Evolutionary conservation across 352 stramenopile genomes (phyloP).

Genomic region (Phytophthora colocasiae): DNA sequence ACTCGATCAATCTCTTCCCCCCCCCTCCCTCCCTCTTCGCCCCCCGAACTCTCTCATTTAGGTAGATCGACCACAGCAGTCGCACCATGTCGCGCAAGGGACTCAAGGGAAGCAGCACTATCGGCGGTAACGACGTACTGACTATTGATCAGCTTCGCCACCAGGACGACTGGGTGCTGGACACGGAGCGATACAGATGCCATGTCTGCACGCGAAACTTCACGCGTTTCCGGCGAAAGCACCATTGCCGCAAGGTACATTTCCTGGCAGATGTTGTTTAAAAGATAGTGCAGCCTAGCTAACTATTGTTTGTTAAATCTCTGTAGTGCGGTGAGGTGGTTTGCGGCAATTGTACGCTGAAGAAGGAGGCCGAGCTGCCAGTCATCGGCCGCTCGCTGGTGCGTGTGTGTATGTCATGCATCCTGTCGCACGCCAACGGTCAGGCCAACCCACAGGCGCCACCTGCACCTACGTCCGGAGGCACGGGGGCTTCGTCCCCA

Average conservation of each 20-base stretch:
- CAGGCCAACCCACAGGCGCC: conserved; percentile 78
- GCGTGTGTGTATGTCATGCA: conserved; percentile 91
- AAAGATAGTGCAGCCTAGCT: neutral
- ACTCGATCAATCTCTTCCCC: neutral
- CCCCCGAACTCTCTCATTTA: conserved; percentile 13
- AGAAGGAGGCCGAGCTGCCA: conserved; percentile 87
- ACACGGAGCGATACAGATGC: conserved; percentile 89
- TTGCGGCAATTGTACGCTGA: conserved; percentile 88
- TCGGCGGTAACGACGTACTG: conserved; percentile 86
- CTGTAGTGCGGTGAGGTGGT: conserved; percentile 87
- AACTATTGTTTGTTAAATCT: conserved; percentile 8
- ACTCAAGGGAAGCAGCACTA: conserved; percentile 72
- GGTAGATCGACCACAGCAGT: conserved; percentile 17
- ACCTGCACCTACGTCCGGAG: conserved; percentile 46
- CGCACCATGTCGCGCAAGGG: conserved; percentile 71
- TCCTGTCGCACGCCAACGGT: conserved; percentile 83
- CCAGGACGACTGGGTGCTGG: conserved; percentile 90
- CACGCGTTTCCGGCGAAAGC: conserved; percentile 88
- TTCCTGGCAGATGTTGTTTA: neutral
- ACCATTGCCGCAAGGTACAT: conserved; percentile 88
- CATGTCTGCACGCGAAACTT: conserved; percentile 92
- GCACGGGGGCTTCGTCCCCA: conserved; percentile 45
- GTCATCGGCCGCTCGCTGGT: conserved; percentile 87
- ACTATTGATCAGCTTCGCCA: conserved; percentile 89
- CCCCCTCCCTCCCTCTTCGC: neutral